These are phyloP conservation scores for Porodaedalea pini DNA, from an alignment of 1,284 basidiomycete genomes.

Conservation along the genomic window DNA sequence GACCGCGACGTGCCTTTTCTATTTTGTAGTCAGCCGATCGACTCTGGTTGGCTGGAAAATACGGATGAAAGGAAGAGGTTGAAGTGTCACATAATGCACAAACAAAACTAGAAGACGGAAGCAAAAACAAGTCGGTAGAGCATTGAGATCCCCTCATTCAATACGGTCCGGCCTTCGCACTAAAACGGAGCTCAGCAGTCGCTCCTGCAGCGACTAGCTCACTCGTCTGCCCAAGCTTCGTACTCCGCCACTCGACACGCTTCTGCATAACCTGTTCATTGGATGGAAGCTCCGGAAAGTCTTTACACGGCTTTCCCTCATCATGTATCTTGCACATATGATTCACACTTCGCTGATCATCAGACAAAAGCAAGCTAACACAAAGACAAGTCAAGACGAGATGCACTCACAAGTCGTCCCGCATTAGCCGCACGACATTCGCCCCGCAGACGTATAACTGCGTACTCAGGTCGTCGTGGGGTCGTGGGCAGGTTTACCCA, in stretches of 20 bases:
- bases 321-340: slow-evolving; percentile 21
- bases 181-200: slow-evolving; percentile 9
- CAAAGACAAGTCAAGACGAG: neutral
- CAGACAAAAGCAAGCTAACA: neutral
- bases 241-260: slow-evolving; percentile 28
- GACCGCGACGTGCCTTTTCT: no score
- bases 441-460: slow-evolving; percentile 29
- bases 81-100: neutral
- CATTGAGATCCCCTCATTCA: neutral
- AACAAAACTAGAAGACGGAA: no score
- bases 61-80: no score
- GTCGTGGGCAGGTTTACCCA: slow-evolving; percentile 2
- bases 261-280: slow-evolving; percentile 19
- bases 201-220: slow-evolving; percentile 13
- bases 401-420: slow-evolving; percentile 26
- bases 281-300: slow-evolving; percentile 24
- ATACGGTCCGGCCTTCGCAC: slow-evolving; percentile 1
- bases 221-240: slow-evolving; percentile 23
- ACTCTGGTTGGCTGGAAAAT: no score
- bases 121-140: neutral
- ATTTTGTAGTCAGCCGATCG: no score
- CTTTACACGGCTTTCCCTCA: slow-evolving; percentile 10
- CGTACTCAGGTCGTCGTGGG: slow-evolving; percentile 26
- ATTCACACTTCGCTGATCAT: slow-evolving; percentile 22
- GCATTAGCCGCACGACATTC: slow-evolving; percentile 24